phyloP scores from a whole-genome alignment of 352 stramenopile genomes.

The Achlya hypogyna region DNA sequence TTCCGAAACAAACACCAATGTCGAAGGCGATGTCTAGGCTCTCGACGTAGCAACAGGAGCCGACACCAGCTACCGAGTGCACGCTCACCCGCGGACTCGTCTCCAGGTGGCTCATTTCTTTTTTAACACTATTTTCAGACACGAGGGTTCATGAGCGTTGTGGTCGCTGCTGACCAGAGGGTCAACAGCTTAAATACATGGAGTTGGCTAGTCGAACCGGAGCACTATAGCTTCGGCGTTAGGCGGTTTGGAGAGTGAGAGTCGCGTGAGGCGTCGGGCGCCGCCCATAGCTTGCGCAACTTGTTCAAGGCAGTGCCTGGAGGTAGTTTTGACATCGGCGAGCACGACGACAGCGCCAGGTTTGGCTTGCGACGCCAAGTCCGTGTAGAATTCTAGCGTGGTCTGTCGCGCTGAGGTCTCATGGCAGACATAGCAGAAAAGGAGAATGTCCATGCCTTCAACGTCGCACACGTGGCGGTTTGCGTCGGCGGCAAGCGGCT shows the following conservation, averaged over 20 bases:
- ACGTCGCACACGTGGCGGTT: constrained; percentile 16
- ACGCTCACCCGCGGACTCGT: constrained; percentile 47
- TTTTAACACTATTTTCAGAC: not conserved
- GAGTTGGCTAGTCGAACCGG: not conserved
- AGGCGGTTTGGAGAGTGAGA: constrained; percentile 8
- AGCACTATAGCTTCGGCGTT: constrained; percentile 17
- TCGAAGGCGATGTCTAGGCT: constrained; percentile 67
- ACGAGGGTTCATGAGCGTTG: not conserved
- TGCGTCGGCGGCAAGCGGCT: not conserved
- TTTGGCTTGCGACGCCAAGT: not conserved
- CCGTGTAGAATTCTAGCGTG: constrained; percentile 16
- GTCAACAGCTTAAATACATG: not conserved
- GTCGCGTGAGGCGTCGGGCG: not conserved
- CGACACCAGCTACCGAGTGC: constrained; percentile 54
- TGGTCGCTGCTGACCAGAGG: not conserved
- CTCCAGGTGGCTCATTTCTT: constrained; percentile 25
- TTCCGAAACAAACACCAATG: constrained; percentile 43
- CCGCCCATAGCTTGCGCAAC: constrained; percentile 1
- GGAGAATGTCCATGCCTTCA: constrained; percentile 9
- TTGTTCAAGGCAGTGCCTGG: constrained; percentile 15
- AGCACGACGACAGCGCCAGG: constrained; percentile 7
- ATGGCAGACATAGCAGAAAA: constrained; percentile 21
- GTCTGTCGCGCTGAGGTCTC: constrained; percentile 14
- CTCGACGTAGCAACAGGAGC: constrained; percentile 74
- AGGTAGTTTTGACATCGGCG: constrained; percentile 19